phyloP scores from a whole-genome alignment of 352 stramenopile genomes.

The Phytophthora sansomeana region DNA sequence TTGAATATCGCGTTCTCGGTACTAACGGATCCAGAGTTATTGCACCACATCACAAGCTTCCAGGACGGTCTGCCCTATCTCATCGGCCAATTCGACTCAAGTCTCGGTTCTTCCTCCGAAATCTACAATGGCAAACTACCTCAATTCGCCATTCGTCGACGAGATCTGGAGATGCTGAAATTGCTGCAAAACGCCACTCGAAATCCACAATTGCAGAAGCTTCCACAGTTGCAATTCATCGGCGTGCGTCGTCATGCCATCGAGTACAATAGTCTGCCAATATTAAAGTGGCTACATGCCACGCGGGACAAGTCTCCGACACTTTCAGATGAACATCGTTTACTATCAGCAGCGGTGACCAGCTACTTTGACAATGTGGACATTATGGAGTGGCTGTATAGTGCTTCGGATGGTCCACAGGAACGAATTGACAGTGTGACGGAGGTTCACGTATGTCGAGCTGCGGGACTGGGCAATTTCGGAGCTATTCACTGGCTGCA shows the following conservation, averaged over 20 bases:
- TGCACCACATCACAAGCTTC: slow-evolving; percentile 39
- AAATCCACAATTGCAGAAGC: slow-evolving; percentile 6
- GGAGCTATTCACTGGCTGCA: slow-evolving; percentile 37
- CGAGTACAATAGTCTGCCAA: slow-evolving; percentile 34
- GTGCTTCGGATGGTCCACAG: slow-evolving; percentile 16
- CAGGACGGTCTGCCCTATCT: slow-evolving; percentile 32
- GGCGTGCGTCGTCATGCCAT: slow-evolving; percentile 36
- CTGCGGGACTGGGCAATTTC: slow-evolving; percentile 35
- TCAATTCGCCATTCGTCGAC: slow-evolving; percentile 36
- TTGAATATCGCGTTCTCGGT: slow-evolving; percentile 26
- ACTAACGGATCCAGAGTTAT: slow-evolving; percentile 25
- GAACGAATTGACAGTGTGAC: slow-evolving; percentile 21
- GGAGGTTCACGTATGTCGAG: slow-evolving; percentile 33
- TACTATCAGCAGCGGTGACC: slow-evolving; percentile 30
- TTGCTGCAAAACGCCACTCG: slow-evolving; percentile 16
- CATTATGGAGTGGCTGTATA: slow-evolving; percentile 34
- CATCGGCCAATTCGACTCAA: slow-evolving; percentile 28
- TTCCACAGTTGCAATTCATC: slow-evolving; percentile 36
- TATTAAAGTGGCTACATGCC: slow-evolving; percentile 40
- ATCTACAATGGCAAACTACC: slow-evolving; percentile 35
- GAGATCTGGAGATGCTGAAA: slow-evolving; percentile 31
- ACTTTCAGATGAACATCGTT: slow-evolving; percentile 7
- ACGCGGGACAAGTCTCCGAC: slow-evolving; percentile 30
- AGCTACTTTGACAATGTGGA: slow-evolving; percentile 45
- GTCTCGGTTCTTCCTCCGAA: slow-evolving; percentile 20